Evolutionary conservation across 805 yeast genomes (phyloP), one percentile per base, ranked within the genome.

Genomic region (Scheffersomyces coipomensis): DNA sequence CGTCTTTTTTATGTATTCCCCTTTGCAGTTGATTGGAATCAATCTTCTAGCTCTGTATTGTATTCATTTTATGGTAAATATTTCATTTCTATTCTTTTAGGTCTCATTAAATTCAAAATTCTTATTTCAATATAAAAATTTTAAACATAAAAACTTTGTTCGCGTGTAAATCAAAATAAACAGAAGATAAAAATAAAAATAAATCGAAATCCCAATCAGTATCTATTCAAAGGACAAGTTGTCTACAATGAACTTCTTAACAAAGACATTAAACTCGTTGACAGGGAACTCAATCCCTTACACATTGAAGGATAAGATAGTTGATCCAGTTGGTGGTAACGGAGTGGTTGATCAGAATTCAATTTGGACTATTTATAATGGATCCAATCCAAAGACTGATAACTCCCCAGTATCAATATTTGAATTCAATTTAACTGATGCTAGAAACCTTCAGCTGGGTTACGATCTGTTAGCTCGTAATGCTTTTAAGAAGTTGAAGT

Each of bases 191-290:
- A n/a, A n/a, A n/a, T n/a, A n/a, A n/a, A n/a, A n/a, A n/a, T n/a
- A n/a, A n/a, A n/a, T n/a, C n/a, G n/a, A n/a, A n/a, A n/a, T n/a
- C n/a, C n/a, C n/a, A n/a, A n/a, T n/a, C n/a, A n/a, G n/a, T n/a
- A n/a, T n/a, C n/a, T n/a, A n/a, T n/a, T n/a, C n/a, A n/a, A n/a
- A n/a, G n/a, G n/a, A n/a, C n/a, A n/a, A n/a, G n/a, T n/a, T n/a
- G n/a, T n/a, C n/a, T n/a, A n/a, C 2, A 22, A 84, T 84, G 90
- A 83, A 84, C 61, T 85, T 84, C 51, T 64, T 84, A n/a, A 62
- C 86, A 1, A 80, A 76, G 44, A 77, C 89, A 1, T 62, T 83
- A 19, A 76, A 76, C 33, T 67, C 79, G 2, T 57, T 81, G 17
- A 76, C 85, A 9, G 82, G 83, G 3, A 53, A 62, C 2, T 64